Evolutionary conservation across 192 early-diverging fungal genomes (phyloP).

Genomic region (Dispira simplex): DNA sequence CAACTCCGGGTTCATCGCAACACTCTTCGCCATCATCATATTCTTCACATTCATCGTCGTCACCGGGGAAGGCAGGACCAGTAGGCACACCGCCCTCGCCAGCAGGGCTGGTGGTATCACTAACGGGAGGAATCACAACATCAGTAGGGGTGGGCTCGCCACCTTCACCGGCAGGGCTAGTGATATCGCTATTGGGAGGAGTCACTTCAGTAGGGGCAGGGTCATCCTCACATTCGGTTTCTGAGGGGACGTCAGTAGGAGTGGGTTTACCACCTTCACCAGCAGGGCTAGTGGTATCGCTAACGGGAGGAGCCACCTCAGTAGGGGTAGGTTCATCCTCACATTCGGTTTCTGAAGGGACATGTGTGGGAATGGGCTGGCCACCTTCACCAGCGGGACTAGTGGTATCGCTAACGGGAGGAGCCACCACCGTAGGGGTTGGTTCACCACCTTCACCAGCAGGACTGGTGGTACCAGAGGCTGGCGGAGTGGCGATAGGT

Average conservation of each 20-base stretch:
- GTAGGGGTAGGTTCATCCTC: not conserved
- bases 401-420: not conserved
- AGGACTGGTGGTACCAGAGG: too few species aligned
- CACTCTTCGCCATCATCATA: not conserved
- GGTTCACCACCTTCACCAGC: too few species aligned
- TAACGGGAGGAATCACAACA: not conserved
- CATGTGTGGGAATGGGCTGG: too few species aligned
- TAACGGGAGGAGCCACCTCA: not conserved
- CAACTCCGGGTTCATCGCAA: not conserved
- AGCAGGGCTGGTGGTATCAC: not conserved
- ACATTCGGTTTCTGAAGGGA: not conserved
- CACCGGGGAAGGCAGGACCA: constrained; percentile 1
- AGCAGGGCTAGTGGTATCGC: not conserved
- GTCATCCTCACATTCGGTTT: too few species aligned
- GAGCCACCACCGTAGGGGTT: too few species aligned
- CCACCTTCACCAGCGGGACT: not conserved
- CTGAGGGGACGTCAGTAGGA: too few species aligned
- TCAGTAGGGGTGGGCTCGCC: too few species aligned
- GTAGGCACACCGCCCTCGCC: not conserved
- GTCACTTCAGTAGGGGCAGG: too few species aligned
- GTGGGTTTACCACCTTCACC: not conserved
- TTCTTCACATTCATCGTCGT: not conserved
- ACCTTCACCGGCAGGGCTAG: not conserved
- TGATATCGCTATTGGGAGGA: too few species aligned
- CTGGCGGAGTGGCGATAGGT: too few species aligned